Conservation (phyloP, 345 rosid species). For the Gossypium stocksii region DNA sequence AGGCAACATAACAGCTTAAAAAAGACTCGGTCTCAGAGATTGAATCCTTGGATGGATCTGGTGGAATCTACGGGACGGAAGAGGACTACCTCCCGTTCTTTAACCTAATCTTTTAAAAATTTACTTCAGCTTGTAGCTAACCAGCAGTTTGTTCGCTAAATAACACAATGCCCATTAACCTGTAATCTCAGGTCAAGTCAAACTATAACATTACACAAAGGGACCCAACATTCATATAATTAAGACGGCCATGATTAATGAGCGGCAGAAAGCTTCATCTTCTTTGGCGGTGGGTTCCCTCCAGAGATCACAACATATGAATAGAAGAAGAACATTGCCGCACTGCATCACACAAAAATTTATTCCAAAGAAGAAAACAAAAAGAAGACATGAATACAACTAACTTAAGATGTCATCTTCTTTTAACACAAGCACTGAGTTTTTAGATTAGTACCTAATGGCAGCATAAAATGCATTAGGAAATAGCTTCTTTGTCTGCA, state of each 20-base stretch:
- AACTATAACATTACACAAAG: not conserved
- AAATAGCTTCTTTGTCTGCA: constrained; percentile 78
- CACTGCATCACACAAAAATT: constrained; percentile 39
- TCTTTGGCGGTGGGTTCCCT: constrained; percentile 97
- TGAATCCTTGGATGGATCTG: not conserved
- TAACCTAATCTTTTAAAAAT: not conserved
- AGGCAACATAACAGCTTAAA: not conserved
- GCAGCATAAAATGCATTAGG: constrained; percentile 57
- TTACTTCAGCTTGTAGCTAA: not conserved
- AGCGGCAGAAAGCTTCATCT: constrained; percentile 48
- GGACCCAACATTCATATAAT: not conserved
- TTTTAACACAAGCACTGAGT: not conserved
- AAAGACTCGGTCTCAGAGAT: not conserved
- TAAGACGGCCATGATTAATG: constrained; percentile 24
- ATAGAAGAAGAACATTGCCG: constrained; percentile 80
- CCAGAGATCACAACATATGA: constrained; percentile 71
- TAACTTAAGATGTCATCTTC: not conserved
- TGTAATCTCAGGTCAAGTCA: not conserved
- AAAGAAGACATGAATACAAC: not conserved
- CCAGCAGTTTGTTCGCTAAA: constrained; percentile 1
- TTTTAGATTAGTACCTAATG: constrained; percentile 44
- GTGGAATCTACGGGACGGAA: not conserved
- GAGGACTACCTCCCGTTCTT: not conserved
- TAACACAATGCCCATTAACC: not conserved
- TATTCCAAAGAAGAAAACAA: not conserved